Conservation (phyloP, 805 yeast species). For the Sugiyamaella lignohabitans region DNA sequence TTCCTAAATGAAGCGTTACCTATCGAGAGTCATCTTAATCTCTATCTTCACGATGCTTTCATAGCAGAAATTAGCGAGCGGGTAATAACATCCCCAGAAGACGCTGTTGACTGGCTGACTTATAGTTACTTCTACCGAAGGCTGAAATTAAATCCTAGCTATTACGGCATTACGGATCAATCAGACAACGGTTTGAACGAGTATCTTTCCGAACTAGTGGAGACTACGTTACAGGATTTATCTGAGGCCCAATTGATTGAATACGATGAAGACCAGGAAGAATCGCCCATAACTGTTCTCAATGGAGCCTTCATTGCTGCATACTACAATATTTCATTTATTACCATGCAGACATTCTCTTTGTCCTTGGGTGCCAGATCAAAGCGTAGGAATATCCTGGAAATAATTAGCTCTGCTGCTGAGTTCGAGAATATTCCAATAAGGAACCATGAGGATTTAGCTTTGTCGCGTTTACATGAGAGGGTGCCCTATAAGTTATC, state of each 20-base stretch:
- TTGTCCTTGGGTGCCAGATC: constrained; percentile 47
- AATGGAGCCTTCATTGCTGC: constrained; percentile 73
- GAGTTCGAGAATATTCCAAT: constrained; percentile 69
- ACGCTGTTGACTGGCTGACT: constrained; percentile 86
- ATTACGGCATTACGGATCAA: constrained; percentile 67
- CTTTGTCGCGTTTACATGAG: constrained; percentile 46
- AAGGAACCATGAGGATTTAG: constrained; percentile 50
- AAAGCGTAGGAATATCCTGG: constrained; percentile 55
- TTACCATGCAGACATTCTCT: constrained; percentile 58
- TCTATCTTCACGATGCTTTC: constrained; percentile 57
- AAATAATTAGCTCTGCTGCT: constrained; percentile 55
- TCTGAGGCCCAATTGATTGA: constrained; percentile 53
- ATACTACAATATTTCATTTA: constrained; percentile 58
- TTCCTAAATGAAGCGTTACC: constrained; percentile 74
- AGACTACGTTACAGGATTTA: constrained; percentile 59
- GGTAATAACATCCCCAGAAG: constrained; percentile 63
- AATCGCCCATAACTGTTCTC: constrained; percentile 44
- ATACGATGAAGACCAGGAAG: constrained; percentile 38
- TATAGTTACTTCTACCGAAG: constrained; percentile 78
- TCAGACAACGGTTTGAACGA: constrained; percentile 69
- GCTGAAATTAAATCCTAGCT: constrained; percentile 76
- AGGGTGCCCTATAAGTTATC: constrained; percentile 56
- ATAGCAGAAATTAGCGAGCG: constrained; percentile 66
- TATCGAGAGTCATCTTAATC: constrained; percentile 66
- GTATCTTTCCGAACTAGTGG: constrained; percentile 77